Percentiles rank a stretch among this genome's conserved stretches.
Conservation (phyloP, 1,284 basidiomycete genomes). For the Trametes hirsuta region DNA sequence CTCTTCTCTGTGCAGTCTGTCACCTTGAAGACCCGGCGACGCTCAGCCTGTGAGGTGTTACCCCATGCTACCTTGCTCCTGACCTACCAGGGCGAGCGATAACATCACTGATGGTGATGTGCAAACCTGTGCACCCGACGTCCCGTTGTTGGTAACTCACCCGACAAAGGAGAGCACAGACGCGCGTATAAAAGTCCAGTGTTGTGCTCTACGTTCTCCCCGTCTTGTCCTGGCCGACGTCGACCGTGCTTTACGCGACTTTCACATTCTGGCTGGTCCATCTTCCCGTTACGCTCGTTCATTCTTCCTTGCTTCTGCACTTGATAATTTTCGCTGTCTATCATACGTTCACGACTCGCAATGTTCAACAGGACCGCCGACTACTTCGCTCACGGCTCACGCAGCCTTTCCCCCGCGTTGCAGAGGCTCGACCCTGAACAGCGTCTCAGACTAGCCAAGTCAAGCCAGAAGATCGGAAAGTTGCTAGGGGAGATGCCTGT, state of each 20-base stretch:
- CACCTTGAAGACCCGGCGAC: too few species aligned
- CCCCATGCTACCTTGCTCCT: too few species aligned
- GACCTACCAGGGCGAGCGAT: too few species aligned
- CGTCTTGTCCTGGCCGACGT: constrained; percentile 20
- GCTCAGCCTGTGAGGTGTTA: too few species aligned
- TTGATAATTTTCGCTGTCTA: background rate
- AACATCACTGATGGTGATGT: constrained; percentile 24
- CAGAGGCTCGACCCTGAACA: constrained; percentile 27
- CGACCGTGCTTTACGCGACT: constrained; percentile 1
- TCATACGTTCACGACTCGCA: too few species aligned
- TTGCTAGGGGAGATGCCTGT: constrained; percentile 25
- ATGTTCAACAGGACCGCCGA: constrained; percentile 28
- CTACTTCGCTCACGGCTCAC: constrained; percentile 18
- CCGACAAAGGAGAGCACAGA: background rate
- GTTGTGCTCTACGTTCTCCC: background rate
- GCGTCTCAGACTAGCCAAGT: constrained; percentile 23
- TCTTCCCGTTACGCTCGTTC: background rate
- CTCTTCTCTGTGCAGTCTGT: too few species aligned
- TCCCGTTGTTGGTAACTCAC: constrained; percentile 11
- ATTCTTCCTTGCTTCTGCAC: background rate
- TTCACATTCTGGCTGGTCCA: constrained; percentile 19
- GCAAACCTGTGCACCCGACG: constrained; percentile 13
- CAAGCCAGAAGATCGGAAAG: constrained; percentile 27
- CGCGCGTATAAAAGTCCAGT: constrained; percentile 6
- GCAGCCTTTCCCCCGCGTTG: constrained; percentile 17